These are phyloP conservation scores for Alloascoidea africana DNA, from an alignment of 805 yeast genomes.

Conservation along the genomic window DNA sequence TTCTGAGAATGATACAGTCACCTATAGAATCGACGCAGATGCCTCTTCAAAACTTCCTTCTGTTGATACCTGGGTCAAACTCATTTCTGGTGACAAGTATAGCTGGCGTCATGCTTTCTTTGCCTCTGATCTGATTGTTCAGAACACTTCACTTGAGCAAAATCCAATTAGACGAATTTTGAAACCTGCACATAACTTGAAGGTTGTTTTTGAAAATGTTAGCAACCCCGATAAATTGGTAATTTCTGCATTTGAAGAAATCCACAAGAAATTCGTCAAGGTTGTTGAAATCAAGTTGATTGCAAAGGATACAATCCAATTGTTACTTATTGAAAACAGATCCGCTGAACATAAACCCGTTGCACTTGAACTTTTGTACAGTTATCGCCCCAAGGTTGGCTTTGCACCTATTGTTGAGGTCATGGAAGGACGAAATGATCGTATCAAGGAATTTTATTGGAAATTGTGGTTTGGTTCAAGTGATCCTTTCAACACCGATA, in stretches of 20 bases:
- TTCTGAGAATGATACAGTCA: conserved; percentile 14
- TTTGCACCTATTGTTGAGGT: conserved; percentile 89
- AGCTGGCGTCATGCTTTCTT: conserved; percentile 91
- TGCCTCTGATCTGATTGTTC: conserved; percentile 66
- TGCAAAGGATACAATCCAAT: conserved; percentile 38
- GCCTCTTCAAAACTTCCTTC: conserved; percentile 21
- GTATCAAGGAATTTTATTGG: conserved; percentile 97
- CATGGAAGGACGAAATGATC: conserved; percentile 77
- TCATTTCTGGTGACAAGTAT: conserved; percentile 63
- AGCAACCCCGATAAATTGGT: conserved; percentile 34
- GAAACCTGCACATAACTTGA: conserved; percentile 52
- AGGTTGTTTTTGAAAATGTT: conserved; percentile 43
- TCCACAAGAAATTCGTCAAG: conserved; percentile 54
- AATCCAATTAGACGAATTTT: conserved; percentile 75
- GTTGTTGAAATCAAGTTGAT: conserved; percentile 48
- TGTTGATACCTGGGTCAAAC: conserved; percentile 51
- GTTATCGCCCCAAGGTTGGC: conserved; percentile 75
- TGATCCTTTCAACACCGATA: conserved; percentile 34
- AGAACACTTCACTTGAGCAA: conserved; percentile 62
- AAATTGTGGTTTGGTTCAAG: conserved; percentile 77
- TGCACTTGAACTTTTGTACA: conserved; percentile 63
- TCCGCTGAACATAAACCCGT: conserved; percentile 64
- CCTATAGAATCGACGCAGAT: conserved; percentile 24
- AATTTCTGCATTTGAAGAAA: conserved; percentile 51
- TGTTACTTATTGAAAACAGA: conserved; percentile 76